Base-by-base conservation (phyloP, 495 filamentous ascomycete genomes). In the Pyrenula massariospora region DNA sequence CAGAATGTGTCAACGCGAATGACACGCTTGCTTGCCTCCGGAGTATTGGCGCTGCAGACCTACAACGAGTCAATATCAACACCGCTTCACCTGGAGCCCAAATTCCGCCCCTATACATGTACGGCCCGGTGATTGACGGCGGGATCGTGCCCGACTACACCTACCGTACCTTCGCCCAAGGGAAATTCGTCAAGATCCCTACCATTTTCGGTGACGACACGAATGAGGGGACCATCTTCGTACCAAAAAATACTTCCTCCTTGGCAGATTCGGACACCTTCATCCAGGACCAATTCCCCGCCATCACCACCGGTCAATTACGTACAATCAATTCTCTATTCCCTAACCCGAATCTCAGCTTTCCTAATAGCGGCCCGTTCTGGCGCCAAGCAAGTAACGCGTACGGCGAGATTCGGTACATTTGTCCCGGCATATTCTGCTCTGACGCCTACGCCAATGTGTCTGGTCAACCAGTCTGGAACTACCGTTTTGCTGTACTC, bases 321-420 rank as follows among this genome's bases (percentile, higher is more conserved):
- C 55, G 60, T 15, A 68, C 66, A 25, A 79, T 90, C 59, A 79
- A 84, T 62, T 54, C 60, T 3, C 71, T 81, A 54, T 91, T 87
- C 68, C 54, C 60, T 42, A 63, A 73, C 58, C 62, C 72, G 25
- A 68, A 65, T 2, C 59, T 63, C 2, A 56, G 36, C 57, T 83
- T 74, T 62, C 79, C 73, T 0, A 62, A 68, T 25, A 57, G 67
- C 1, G 75, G 75, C 0, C 64, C 69, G 20, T 84, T 79, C 68
- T 86, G 82, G 79, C 72, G 74, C 0, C 78, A 83, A n/a, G 70
- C 77, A 12, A 74, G 77, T 56, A 73, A 78, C 47, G 80, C 79
- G 2, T 91, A 88, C 62, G 85, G 85, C 22, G 83, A 89, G 60
- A 75, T 88, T 57, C 79, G 85, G n/a, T 89, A 89, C 68, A 84